Base-by-base conservation (phyloP, 345 rosid genomes). In the Heritiera fomes region DNA sequence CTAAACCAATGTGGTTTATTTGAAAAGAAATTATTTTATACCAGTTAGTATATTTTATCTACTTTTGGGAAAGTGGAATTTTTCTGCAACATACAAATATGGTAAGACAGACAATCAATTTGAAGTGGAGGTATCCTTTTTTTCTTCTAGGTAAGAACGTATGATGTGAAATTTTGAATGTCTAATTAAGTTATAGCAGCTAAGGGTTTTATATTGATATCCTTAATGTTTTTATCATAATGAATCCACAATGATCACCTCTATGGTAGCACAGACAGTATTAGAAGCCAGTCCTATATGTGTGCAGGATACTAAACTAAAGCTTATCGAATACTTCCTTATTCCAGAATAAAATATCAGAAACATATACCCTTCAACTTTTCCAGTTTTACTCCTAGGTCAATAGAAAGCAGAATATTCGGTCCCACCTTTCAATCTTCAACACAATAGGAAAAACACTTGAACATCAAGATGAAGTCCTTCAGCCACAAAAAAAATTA, bases 311-410 rank as follows among this genome's bases (percentile, higher is more conserved):
- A n/a, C 15, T 32, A 71, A 71, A n/a, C 61, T 7, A 13, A 52
- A 50, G 17, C 32, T 7, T 50, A 73, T 40, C 2, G 7, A 17
- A 56, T 40, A 49, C 28, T 23, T 23, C 28, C 32, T 13, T 53
- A 55, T 56, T 56, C 18, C n/a, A 55, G 12, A 58, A 73, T 41
- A 73, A 73, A 52, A 34, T 73, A 73, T 12, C 38, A 71, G 77
- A 40, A 58, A 56, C n/a, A 40, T 53, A 41, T 20, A 59, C 53
- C 50, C 20, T 58, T 74, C 34, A 41, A 74, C 66, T 58, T 58
- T 74, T 74, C 18, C 23, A 53, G 15, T 53, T 53, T 8, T 55
- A 34, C 75, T 32, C 75, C 47, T 32, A 40, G 20, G 30, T 41
- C 34, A 40, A 73, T 45, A 38, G 7, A 58, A 43, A 12, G 47